phyloP scores from a whole-genome alignment of 306 rosid species.

The Betula pendula region DNA sequence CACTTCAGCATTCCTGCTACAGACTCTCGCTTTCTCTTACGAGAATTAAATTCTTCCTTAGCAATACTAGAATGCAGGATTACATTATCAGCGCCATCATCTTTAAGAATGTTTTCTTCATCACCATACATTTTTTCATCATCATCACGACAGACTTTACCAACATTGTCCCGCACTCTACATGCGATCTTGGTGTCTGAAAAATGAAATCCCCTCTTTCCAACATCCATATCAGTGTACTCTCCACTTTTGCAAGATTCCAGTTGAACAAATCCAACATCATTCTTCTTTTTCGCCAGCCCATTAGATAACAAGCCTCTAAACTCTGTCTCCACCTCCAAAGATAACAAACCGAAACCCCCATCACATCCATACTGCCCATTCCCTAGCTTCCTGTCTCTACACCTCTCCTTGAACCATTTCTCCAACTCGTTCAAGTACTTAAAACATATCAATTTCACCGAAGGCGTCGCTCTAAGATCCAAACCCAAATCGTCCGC shows the following conservation, averaged over 20 bases:
- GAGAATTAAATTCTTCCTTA: slow-evolving; percentile 32
- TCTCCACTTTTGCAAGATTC: slow-evolving; percentile 35
- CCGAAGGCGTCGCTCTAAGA: slow-evolving; percentile 34
- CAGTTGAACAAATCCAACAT: slow-evolving; percentile 28
- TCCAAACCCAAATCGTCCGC: slow-evolving; percentile 51
- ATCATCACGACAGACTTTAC: slow-evolving; percentile 16
- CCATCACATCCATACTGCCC: slow-evolving; percentile 32
- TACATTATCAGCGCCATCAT: slow-evolving; percentile 19
- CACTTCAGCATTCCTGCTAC: slow-evolving; percentile 69
- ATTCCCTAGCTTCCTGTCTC: slow-evolving; percentile 40
- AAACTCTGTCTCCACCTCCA: slow-evolving; percentile 55
- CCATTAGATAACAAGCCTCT: slow-evolving; percentile 37
- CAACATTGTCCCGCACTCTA: slow-evolving; percentile 25
- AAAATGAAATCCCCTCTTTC: slow-evolving; percentile 27
- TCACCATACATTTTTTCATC: slow-evolving; percentile 33
- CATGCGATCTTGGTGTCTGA: slow-evolving; percentile 26
- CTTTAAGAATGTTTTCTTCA: slow-evolving; percentile 14
- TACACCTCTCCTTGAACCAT: slow-evolving; percentile 51
- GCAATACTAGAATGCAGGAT: slow-evolving; percentile 27
- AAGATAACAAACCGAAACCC: slow-evolving; percentile 33
- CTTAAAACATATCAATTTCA: slow-evolving; percentile 61
- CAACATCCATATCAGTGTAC: slow-evolving; percentile 29
- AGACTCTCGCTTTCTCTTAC: slow-evolving; percentile 65
- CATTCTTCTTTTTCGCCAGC: slow-evolving; percentile 30
- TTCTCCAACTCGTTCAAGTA: slow-evolving; percentile 65